A percentile compares a stretch with the other conserved stretches of the same genome.
Evolutionary conservation across 306 rosid genomes (phyloP).

Genomic region (Ziziphus jujuba): DNA sequence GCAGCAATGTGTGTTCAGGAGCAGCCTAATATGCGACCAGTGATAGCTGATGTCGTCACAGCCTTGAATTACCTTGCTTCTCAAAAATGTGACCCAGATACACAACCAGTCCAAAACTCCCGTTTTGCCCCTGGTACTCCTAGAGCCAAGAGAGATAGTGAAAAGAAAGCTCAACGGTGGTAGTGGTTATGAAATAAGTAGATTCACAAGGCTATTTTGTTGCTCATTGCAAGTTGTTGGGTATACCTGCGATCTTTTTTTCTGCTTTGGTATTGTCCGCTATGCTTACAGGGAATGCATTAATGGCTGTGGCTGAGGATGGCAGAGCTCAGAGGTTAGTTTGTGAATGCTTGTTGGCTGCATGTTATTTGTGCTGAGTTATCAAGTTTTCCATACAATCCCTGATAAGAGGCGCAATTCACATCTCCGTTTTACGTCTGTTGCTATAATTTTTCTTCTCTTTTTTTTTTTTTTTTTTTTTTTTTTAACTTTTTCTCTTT

Average conservation of each 20-base stretch:
- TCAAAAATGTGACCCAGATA: slow-evolving; percentile 56
- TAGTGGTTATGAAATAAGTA: slow-evolving; percentile 30
- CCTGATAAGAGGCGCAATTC: slow-evolving; percentile 20
- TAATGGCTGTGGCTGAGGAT: slow-evolving; percentile 6
- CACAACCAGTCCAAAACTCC: slow-evolving; percentile 52
- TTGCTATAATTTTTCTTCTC: not conserved
- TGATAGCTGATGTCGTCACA: slow-evolving; percentile 88
- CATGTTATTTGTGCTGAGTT: not conserved
- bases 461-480: not conserved
- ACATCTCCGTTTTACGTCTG: slow-evolving; percentile 13
- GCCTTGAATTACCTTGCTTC: slow-evolving; percentile 86
- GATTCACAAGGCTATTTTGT: slow-evolving; percentile 16
- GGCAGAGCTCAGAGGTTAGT: slow-evolving; percentile 4
- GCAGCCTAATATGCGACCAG: slow-evolving; percentile 85
- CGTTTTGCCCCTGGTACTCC: slow-evolving; percentile 59
- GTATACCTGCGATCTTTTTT: not conserved
- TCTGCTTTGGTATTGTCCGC: not conserved
- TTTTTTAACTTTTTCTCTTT: not conserved
- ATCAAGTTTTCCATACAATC: slow-evolving; percentile 6
- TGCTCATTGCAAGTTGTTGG: slow-evolving; percentile 7
- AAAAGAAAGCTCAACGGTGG: slow-evolving; percentile 40
- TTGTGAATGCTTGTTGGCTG: slow-evolving; percentile 7
- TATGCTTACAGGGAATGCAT: not conserved
- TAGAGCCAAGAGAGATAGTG: slow-evolving; percentile 51
- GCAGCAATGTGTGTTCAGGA: slow-evolving; percentile 94